A percentile compares a stretch with the other conserved stretches of the same genome.
Conservation (phyloP, 2,329 filamentous ascomycete genomes). For the Cercospora nicotianae region DNA sequence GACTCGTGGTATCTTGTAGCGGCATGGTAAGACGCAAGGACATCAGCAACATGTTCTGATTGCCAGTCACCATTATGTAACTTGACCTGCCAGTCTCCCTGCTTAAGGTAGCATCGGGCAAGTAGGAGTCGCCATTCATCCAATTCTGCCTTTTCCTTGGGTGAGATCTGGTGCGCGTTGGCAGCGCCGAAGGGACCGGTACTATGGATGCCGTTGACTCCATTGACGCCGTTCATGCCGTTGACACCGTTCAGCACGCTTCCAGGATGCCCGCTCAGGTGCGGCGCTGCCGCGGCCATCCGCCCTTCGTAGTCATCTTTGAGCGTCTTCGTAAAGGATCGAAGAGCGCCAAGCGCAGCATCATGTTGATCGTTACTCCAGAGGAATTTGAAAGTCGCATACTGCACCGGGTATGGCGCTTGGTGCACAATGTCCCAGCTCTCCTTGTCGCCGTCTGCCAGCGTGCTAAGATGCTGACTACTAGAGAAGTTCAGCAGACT, state of each 20-base stretch:
- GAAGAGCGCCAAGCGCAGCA: slow-evolving; percentile 59
- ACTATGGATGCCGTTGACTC: slow-evolving; percentile 45
- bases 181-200: slow-evolving; percentile 35
- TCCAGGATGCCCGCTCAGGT: slow-evolving; percentile 2
- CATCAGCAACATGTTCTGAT: slow-evolving; percentile 79
- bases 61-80: slow-evolving; percentile 88
- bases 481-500: slow-evolving; percentile 71
- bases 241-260: slow-evolving; percentile 30
- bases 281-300: slow-evolving; percentile 37
- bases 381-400: slow-evolving; percentile 95
- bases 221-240: slow-evolving; percentile 42
- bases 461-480: slow-evolving; percentile 49
- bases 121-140: slow-evolving; percentile 68
- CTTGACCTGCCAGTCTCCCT: slow-evolving; percentile 92
- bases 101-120: slow-evolving; percentile 92
- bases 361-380: slow-evolving; percentile 80
- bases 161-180: slow-evolving; percentile 37
- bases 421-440: slow-evolving; percentile 39
- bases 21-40: slow-evolving; percentile 84
- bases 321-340: slow-evolving; percentile 61
- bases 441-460: slow-evolving; percentile 24
- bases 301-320: slow-evolving; percentile 58
- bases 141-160: slow-evolving; percentile 46
- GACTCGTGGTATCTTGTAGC: slow-evolving; percentile 91
- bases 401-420: slow-evolving; percentile 77